Base-by-base conservation (phyloP, 352 stramenopile species). In the Pseudoperonospora humuli region DNA sequence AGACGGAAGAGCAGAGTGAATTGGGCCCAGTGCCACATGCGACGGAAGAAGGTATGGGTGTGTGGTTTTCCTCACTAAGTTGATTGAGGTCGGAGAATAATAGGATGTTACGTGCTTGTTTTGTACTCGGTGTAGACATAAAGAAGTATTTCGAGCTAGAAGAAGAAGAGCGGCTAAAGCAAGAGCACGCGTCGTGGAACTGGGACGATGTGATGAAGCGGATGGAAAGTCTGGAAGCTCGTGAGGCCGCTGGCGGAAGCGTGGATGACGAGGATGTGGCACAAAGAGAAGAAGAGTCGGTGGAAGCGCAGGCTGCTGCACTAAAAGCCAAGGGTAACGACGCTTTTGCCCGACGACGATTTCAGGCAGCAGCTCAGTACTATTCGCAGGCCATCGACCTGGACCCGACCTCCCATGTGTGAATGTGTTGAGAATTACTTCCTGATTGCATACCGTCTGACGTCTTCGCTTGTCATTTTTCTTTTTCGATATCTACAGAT, bases 371-470 rank as follows among this genome's bases (percentile, higher is more conserved):
- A 3, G 67, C 84, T 24, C 61, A 76, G 24, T 75, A 76, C n/a
- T 97, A 97, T 57, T 87, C 80, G 10, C 70, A 95, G 23, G 87
- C 89, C 6, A 95, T 97, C 28, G 61, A 65, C 14, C 27, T 88
- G 34, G 64, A 91, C 5, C 63, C 78, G 6, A 65, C 50, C 7
- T 87, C 78, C 14, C 76, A 91, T 51, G 81, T 93, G 59, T 27
- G 70, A 53, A 23, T 17, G 6, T 19, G 1, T 45, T 2, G 31
- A 47, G 13, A 8, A 1, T 31, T 39, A 15, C 18, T 31, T 1
- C 21, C 14, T 23, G 13, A 20, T 6, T 21, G 18, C 6, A 3
- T 55, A 32, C 39, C 18, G 15, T 31, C 28, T 55, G 38, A 54
- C 25, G 23, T 19, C 20, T 24, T 44, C 40, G 20, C 18, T 32